Evolutionary conservation across 768 basidiomycete genomes (phyloP), one percentile per base, ranked within the genome.

Genomic region (Jaapia argillacea): DNA sequence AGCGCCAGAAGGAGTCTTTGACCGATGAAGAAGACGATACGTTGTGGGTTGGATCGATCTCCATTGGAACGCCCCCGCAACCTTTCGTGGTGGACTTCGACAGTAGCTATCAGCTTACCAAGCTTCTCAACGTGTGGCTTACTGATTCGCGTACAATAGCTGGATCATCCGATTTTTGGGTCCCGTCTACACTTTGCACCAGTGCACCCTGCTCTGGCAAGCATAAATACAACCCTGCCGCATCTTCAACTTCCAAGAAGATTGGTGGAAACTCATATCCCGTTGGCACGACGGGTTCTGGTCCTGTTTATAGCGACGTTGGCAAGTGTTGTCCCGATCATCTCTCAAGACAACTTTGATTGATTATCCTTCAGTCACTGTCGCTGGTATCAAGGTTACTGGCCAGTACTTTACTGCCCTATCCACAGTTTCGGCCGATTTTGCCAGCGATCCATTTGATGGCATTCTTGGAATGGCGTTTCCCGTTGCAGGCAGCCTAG

Each of bases 1-100:
- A 48, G 36, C 51, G 55, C 3, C 52, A 50, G 51, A 49, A 47
- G 7, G 64, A 64, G 51, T 14, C 54, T 2, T 48, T 65, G 12
- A 65, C 58, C 4, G 64, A 66, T 48, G 58, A 66, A 44, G 48
- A 62, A 6, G 43, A 54, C 41, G 63, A 65, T 39, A 39, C 44
- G 47, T 61, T 67, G 43, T 70, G 70, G 69, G n/a, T n/a, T n/a
- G n/a, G n/a, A 22, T 48, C 51, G 23, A 58, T 70, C 44, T 51
- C 58, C 18, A 65, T 69, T 45, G 69, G 68, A 36, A 64, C 60
- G 7, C 64, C 63, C 5, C 50, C 31, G 31, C 31, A 33, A 16
- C 16, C 31, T 10, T 33, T 33, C 31, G 10, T 33, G 10, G 16
- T 33, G 10, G 31, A 33, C 31, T 33, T 33, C 31, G 31, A 33